phyloP scores from a whole-genome alignment of 2,329 filamentous ascomycete species.

The Colletotrichum brevisporum region DNA sequence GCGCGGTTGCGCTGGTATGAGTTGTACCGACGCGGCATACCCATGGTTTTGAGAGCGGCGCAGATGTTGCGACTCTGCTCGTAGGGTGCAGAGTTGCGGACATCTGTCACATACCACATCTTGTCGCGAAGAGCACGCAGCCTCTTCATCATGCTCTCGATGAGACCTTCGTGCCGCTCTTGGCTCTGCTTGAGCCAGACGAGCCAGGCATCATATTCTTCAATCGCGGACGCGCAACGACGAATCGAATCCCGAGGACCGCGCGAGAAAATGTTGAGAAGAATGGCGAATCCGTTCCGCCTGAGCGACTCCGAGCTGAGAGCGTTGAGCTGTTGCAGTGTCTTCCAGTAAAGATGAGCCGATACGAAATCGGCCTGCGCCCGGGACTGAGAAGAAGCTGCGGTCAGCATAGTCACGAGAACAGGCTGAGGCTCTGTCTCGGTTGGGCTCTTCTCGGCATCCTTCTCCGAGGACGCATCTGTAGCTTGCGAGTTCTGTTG shows the following conservation, averaged over 20 bases:
- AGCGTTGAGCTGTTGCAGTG: constrained; percentile 79
- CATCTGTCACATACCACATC: constrained; percentile 98
- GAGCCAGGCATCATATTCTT: constrained; percentile 85
- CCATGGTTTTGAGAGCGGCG: constrained; percentile 92
- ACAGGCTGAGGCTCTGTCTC: constrained; percentile 54
- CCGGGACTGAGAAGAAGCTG: constrained; percentile 82
- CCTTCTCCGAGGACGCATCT: not conserved
- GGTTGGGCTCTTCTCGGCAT: constrained; percentile 38
- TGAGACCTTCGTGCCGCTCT: constrained; percentile 80
- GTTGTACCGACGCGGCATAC: constrained; percentile 70
- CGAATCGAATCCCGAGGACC: constrained; percentile 79
- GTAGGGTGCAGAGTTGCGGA: constrained; percentile 90
- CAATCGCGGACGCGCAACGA: constrained; percentile 78
- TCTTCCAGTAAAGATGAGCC: constrained; percentile 88
- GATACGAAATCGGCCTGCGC: constrained; percentile 86
- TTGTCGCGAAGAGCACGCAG: constrained; percentile 88
- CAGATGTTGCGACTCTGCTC: constrained; percentile 90
- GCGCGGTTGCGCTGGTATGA: constrained; percentile 65
- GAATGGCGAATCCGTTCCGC: constrained; percentile 77
- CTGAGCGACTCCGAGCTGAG: constrained; percentile 73
- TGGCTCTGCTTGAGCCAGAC: constrained; percentile 88
- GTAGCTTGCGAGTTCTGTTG: constrained; percentile 29
- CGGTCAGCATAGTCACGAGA: constrained; percentile 80
- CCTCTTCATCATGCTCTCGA: constrained; percentile 81
- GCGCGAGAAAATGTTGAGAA: constrained; percentile 81